Evolutionary conservation across 2,329 filamentous ascomycete species (phyloP).

Genomic region (Cryphonectria naterciae): DNA sequence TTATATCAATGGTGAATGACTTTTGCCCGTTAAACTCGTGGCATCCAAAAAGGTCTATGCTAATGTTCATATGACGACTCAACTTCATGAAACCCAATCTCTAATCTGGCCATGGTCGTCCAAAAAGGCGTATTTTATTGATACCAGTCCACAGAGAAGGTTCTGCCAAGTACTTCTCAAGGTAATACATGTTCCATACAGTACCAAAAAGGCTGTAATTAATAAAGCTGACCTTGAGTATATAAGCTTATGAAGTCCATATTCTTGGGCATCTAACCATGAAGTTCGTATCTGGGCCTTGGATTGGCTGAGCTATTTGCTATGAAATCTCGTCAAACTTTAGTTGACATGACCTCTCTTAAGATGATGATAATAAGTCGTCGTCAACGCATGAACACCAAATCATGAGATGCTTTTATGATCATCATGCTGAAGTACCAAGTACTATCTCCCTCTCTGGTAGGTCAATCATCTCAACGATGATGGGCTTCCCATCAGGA

Average conservation of each 20-base stretch:
- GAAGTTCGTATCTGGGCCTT: neutral
- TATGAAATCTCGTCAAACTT: neutral
- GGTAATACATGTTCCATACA: too few relatives aligned
- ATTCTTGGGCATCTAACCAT: neutral
- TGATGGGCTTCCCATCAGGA: conserved; percentile 8
- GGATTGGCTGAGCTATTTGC: neutral
- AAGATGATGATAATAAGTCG: neutral
- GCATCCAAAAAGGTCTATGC: too few relatives aligned
- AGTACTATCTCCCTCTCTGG: neutral
- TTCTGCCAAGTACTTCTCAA: too few relatives aligned
- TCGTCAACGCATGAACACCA: neutral
- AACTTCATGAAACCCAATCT: too few relatives aligned
- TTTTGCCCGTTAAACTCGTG: too few relatives aligned
- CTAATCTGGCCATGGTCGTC: too few relatives aligned
- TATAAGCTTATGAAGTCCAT: neutral
- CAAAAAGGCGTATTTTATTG: too few relatives aligned
- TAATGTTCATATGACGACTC: too few relatives aligned
- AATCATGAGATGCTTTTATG: neutral
- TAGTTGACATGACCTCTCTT: neutral
- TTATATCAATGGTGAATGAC: too few relatives aligned
- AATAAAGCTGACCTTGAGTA: too few relatives aligned
- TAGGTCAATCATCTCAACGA: neutral
- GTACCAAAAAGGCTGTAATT: too few relatives aligned
- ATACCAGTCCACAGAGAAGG: too few relatives aligned
- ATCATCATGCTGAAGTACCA: neutral